phyloP scores from a whole-genome alignment of 202 grass and related monocot genomes.

The Musa balbisiana region DNA sequence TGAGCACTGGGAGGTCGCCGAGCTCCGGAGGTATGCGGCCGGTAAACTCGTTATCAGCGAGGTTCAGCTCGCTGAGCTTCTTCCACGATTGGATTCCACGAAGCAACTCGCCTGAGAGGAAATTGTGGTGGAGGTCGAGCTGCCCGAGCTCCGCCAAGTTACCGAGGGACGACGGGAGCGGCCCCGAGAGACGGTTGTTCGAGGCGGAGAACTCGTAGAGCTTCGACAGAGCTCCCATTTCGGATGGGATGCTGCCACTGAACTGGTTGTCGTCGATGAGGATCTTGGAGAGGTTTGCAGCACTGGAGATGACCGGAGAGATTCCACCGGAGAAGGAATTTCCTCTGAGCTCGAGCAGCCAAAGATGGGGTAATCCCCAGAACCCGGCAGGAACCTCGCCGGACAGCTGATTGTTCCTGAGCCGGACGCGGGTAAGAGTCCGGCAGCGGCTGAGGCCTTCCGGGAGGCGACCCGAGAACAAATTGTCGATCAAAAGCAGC shows the following conservation, averaged over 20 bases:
- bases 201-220: conserved; percentile 9
- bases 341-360: conserved; percentile 24
- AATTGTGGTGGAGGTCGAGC: conserved; percentile 19
- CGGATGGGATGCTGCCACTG: conserved; percentile 15
- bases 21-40: conserved; percentile 12
- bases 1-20: conserved; percentile 12
- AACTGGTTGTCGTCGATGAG: conserved; percentile 19
- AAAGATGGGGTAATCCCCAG: conserved; percentile 75
- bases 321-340: conserved; percentile 14
- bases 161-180: conserved; percentile 7
- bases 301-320: conserved; percentile 4
- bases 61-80: conserved; percentile 15
- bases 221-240: conserved; percentile 19
- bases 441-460: conserved; percentile 54
- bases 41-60: conserved; percentile 8
- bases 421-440: conserved; percentile 52
- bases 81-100: conserved; percentile 11
- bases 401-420: conserved; percentile 49
- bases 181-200: conserved; percentile 7
- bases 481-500: conserved; percentile 63
- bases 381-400: conserved; percentile 51
- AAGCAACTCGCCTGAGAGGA: conserved; percentile 11
- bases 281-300: conserved; percentile 16
- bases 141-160: background rate
- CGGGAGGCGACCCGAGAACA: conserved; percentile 42